Evolutionary conservation across 202 grass and related monocot species (phyloP), one percentile per base, ranked within the genome.

Genomic region (Panicum hallii): DNA sequence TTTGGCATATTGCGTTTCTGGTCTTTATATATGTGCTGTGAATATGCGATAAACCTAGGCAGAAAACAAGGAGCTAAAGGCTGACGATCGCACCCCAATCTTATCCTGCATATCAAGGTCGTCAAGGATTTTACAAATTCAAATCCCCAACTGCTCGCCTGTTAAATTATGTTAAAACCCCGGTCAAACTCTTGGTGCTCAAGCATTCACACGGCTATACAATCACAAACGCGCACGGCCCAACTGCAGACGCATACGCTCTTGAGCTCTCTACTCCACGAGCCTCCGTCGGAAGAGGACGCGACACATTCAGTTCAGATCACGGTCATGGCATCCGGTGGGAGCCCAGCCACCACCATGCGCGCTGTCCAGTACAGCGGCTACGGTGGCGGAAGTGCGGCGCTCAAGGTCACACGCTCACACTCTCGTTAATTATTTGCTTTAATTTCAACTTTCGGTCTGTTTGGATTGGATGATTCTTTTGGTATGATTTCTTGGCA

Each of bases 301-400:
- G 44, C 44, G 70, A 20, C 55, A 48, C 26, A 26, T 4, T 71
- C 40, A 36, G 68, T 8, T 86, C 13, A 45, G 53, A 34, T 34
- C 34, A 34, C 34, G 22, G 62, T 55, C 2, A 80, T 86, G 67
- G 84, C 36, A 2, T 5, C 14, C 11, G 16, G 22, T 3, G 52
- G 40, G 62, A 85, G 9, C 26, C 26, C 26, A 46, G 77, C 67
- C 23, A 7, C 16, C 36, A 82, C 50, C 46, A 91, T 88, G 92
- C 77, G 60, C n/a, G 84, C 89, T 4, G 41, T 91, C 49, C 87
- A 86, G 63, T 94, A 90, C 70, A 58, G 46, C 11, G 22, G 74
- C 23, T 94, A 90, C 26, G 82, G 92, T 12, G 92, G 87, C 5
- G 87, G 89, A 5, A 70, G 52, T 23, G 77, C 62, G 0, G 73